Evolutionary conservation across 2,329 filamentous ascomycete genomes (phyloP).

Genomic region (Phyllachora maydis): DNA sequence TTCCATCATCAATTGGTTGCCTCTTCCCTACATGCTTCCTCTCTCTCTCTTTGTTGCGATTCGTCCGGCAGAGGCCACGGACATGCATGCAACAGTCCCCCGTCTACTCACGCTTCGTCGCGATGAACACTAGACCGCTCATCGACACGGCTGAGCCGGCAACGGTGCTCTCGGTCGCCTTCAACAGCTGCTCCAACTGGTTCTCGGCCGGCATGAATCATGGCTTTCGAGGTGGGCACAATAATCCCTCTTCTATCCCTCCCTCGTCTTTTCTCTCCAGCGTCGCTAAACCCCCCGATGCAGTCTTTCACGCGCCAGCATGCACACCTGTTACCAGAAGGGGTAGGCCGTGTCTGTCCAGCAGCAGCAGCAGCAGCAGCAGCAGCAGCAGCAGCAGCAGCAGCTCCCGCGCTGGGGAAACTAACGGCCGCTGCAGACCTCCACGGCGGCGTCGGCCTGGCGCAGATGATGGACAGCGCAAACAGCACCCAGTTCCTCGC

Average conservation of each 20-base stretch:
- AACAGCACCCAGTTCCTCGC: slow-evolving; percentile 86
- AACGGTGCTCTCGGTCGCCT: slow-evolving; percentile 61
- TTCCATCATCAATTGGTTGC: too few species aligned
- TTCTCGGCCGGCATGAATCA: slow-evolving; percentile 76
- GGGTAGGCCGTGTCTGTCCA: slow-evolving; percentile 7
- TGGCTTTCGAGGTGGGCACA: slow-evolving; percentile 56
- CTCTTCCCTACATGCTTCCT: too few species aligned
- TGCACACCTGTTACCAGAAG: slow-evolving; percentile 43
- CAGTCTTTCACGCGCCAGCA: slow-evolving; percentile 55
- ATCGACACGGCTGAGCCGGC: slow-evolving; percentile 61
- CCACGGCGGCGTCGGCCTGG: slow-evolving; percentile 62
- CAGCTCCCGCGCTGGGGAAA: slow-evolving; percentile 6
- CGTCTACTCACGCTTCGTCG: too few species aligned
- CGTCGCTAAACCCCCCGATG: slow-evolving; percentile 1
- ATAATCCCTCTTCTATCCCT: slow-evolving; percentile 1
- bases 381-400: too few species aligned
- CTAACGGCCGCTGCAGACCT: slow-evolving; percentile 36
- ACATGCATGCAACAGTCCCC: too few species aligned
- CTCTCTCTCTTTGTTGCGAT: too few species aligned
- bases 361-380: too few species aligned
- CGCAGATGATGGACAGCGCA: slow-evolving; percentile 70
- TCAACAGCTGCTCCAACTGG: slow-evolving; percentile 68
- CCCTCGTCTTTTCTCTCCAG: slow-evolving; percentile 1
- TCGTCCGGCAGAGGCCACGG: too few species aligned
- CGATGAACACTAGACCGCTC: slow-evolving; percentile 80